Evolutionary conservation across 1,139 yeast genomes (phyloP).

Genomic region (Kodamaea alishanica): DNA sequence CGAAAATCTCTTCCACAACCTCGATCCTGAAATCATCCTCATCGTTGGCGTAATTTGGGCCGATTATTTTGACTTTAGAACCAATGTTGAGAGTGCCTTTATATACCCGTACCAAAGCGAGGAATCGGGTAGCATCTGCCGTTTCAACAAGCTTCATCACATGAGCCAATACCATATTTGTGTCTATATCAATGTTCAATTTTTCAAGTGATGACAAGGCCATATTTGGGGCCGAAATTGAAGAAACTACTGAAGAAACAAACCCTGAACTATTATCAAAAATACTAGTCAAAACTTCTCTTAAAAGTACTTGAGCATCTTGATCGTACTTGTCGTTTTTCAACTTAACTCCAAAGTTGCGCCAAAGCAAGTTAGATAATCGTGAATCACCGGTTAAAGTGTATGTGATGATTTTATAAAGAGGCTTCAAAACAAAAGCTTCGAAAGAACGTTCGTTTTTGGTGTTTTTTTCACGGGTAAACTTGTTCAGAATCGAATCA

Average conservation of each 20-base stretch:
- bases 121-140: conserved; percentile 43
- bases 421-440: conserved; percentile 68
- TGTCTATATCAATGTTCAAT: neutral
- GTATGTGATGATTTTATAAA: conserved; percentile 70
- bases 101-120: conserved; percentile 57
- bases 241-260: conserved; percentile 43
- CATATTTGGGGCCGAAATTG: conserved; percentile 41
- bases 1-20: conserved; percentile 46
- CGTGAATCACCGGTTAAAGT: conserved; percentile 50
- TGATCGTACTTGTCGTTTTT: conserved; percentile 36
- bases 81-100: conserved; percentile 57
- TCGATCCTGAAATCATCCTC: conserved; percentile 51
- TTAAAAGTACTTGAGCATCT: conserved; percentile 59
- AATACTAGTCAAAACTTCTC: conserved; percentile 49
- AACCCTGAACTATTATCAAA: conserved; percentile 55
- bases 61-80: conserved; percentile 50
- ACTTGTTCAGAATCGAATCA: conserved; percentile 39
- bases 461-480: conserved; percentile 32
- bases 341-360: conserved; percentile 44
- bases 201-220: conserved; percentile 17
- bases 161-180: conserved; percentile 39
- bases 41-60: conserved; percentile 50
- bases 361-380: conserved; percentile 37
- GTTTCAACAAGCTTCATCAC: conserved; percentile 60
- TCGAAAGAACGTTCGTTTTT: conserved; percentile 54